Base-by-base conservation (phyloP, 108 stramenopile species). In the Pseudonitzschia multiseries region DNA sequence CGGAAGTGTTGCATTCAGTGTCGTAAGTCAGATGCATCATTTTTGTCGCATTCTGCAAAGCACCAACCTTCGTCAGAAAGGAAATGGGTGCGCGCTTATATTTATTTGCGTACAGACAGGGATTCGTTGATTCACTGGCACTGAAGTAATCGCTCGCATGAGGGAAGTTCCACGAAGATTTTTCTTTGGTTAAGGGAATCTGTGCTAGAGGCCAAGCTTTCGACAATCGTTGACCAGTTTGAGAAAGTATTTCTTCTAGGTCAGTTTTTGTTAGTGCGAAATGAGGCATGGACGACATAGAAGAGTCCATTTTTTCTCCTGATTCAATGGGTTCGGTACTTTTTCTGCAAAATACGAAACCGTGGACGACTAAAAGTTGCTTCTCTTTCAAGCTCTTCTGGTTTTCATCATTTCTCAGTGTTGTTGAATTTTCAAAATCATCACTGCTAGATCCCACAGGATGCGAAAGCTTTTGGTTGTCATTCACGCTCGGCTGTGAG, bases 181-280 rank as follows among this genome's bases (percentile, higher is more conserved):
- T 26, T 32, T n/a, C 50, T 10, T 36, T 51, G 17, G 44, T 50
- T 4, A 6, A 28, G 1, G 82, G 82, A 56, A 86, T 64, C 64
- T 86, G 86, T 13, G 51, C 59, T 51, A 86, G 27, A 6, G 86
- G 86, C 86, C 86, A 86, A 9, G 70, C 53, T n/a, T 69, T 48
- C 14, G 26, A 46, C 3, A 79, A 5, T 13, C 21, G 33, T 22
- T 46, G 15, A 59, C 41, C 72, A 18, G 72, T 29, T 48, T 61
- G n/a, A 57, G 40, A 32, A 21, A 65, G 22, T 56, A 18, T 29
- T 8, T 26, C 31, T 33, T 31, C 33, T 1, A 24, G 31, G 4
- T 64, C 60, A 21, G 27, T 21, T 73, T 63, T 29, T 14, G 62
- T 33, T 27, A 59, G 33, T 26, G n/a, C 51, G 22, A 31, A 8